Conservation (phyloP, 148 eudicot species). For the Chenopodium suecicum region DNA sequence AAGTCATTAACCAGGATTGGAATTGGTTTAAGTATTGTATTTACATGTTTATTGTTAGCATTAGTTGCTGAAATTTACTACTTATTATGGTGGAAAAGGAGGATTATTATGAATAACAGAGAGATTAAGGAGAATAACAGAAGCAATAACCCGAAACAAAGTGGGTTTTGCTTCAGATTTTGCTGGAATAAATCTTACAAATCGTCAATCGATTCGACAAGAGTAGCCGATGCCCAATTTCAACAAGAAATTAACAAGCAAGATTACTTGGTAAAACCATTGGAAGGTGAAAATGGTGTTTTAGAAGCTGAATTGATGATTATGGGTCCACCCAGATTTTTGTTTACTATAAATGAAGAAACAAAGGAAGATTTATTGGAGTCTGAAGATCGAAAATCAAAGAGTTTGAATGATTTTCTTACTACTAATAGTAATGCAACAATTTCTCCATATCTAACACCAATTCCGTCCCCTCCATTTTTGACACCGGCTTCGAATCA, state of each 20-base stretch:
- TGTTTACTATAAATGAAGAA: constrained; percentile 76
- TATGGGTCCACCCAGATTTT: constrained; percentile 59
- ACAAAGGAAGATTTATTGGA: constrained; percentile 68
- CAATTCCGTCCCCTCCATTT: constrained; percentile 60
- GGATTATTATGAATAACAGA: constrained; percentile 30
- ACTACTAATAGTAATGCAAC: too few relatives aligned
- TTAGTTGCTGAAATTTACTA: constrained; percentile 72
- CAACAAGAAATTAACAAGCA: constrained; percentile 26
- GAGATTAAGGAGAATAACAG: constrained; percentile 38
- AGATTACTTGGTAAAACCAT: constrained; percentile 27
- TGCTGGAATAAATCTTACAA: constrained; percentile 41
- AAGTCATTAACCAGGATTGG: constrained; percentile 62
- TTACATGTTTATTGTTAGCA: constrained; percentile 61
- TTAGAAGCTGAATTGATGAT: constrained; percentile 31
- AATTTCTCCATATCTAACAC: constrained; percentile 49
- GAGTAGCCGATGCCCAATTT: constrained; percentile 25
- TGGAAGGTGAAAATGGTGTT: constrained; percentile 32
- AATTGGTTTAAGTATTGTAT: constrained; percentile 64
- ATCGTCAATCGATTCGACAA: constrained; percentile 26
- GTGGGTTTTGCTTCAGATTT: constrained; percentile 39
- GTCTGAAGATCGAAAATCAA: constrained; percentile 50
- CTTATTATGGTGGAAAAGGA: constrained; percentile 81
- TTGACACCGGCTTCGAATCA: constrained; percentile 41
- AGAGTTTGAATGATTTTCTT: constrained; percentile 52
- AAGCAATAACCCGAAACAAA: constrained; percentile 27